Evolutionary conservation across 2,329 filamentous ascomycete species (phyloP).

Genomic region (Calonectria pseudoturangicola): DNA sequence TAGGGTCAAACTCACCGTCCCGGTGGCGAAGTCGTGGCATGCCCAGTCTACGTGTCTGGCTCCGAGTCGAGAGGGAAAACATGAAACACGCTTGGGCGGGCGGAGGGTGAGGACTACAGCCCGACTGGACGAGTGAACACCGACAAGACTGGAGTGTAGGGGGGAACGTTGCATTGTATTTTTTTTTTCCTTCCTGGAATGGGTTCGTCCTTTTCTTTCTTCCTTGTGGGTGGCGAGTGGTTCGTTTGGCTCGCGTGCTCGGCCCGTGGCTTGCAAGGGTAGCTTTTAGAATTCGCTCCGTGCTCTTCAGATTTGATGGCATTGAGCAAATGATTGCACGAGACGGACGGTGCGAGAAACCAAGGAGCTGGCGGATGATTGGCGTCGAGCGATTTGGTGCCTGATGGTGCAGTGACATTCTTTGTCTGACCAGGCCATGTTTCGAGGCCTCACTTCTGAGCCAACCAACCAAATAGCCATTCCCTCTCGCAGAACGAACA

Average conservation of each 20-base stretch:
- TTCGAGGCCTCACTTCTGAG: constrained; percentile 38
- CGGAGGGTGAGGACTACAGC: constrained; percentile 46
- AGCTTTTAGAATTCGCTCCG: neutral
- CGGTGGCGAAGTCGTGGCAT: constrained; percentile 23
- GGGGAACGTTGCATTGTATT: constrained; percentile 37
- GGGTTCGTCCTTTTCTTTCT: constrained; percentile 24
- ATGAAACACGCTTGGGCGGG: constrained; percentile 47
- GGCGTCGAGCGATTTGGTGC: constrained; percentile 33
- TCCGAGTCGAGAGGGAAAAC: constrained; percentile 41
- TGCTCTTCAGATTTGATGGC: constrained; percentile 3
- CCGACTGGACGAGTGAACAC: constrained; percentile 22
- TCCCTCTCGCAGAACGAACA: constrained; percentile 33
- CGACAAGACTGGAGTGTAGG: constrained; percentile 7
- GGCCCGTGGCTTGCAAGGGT: constrained; percentile 26
- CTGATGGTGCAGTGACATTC: constrained; percentile 32
- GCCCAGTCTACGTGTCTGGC: constrained; percentile 37
- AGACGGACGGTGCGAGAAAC: constrained; percentile 2
- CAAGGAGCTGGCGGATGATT: constrained; percentile 31
- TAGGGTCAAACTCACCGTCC: constrained; percentile 29
- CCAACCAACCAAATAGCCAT: constrained; percentile 24
- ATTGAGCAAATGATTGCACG: constrained; percentile 16
- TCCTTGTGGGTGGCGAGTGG: constrained; percentile 18
- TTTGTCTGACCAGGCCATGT: constrained; percentile 43
- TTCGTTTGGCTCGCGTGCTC: constrained; percentile 39
- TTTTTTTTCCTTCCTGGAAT: neutral